Base-by-base conservation (phyloP, 805 yeast genomes). In the Candida ipomoeae region DNA sequence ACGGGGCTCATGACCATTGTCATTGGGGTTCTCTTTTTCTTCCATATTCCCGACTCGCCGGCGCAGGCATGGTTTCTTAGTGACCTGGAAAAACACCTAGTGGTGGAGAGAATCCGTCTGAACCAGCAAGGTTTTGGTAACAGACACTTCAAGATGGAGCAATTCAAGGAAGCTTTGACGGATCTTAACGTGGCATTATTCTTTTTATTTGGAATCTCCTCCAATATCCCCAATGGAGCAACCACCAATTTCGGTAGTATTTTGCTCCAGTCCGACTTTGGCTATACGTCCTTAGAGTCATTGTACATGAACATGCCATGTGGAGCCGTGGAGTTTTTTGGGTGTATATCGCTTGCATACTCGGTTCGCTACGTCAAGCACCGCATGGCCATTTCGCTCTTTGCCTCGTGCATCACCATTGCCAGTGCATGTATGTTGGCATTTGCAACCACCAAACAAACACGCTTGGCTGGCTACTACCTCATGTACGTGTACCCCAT, bases 81-180 rank as follows among this genome's bases (percentile, higher is more conserved):
- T 14, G 75, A 73, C 23, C 64, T 64, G 49, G 86, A 80, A 59
- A 75, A 69, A 45, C 44, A 60, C 38, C 40, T 55, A 11, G 64
- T 77, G 40, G 79, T 80, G 35, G 79, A 74, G 62, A 74, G 83
- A 56, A 80, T 79, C 54, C 77, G 83, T 56, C 58, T 55, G 18
- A 81, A 78, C 65, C 79, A 75, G 57, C 84, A 77, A 55, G 88
- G 87, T 44, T 77, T 78, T 60, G 84, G 85, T 50, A 79, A 75
- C 55, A 75, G 67, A 55, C 66, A 70, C 40, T 80, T 82, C 74
- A 82, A 82, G 59, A 67, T 67, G 71, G 63, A 72, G 48, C 88
- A 84, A 62, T 67, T 81, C 40, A 64, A 61, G 20, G 85, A 83
- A 60, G 78, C 80, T 10, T 48, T 80, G 32, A 56, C 58, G 10